Evolutionary conservation across 1,284 basidiomycete species (phyloP).

Genomic region (Ceratobasidium sp.): DNA sequence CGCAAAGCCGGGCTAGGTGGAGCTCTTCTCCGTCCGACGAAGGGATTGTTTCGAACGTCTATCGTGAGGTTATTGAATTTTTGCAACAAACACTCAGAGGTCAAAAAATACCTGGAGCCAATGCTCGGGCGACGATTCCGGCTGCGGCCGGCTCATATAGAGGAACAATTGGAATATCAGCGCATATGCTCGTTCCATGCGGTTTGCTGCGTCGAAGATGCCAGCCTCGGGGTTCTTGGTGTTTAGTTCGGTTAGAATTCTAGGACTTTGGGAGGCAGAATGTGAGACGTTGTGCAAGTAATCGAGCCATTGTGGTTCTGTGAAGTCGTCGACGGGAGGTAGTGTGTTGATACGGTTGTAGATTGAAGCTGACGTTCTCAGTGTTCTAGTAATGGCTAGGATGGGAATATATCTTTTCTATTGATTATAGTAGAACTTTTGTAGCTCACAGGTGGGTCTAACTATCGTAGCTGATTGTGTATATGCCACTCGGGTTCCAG

Average conservation of each 20-base stretch:
- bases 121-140: slow-evolving; percentile 33
- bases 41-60: slow-evolving; percentile 39
- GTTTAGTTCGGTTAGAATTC: slow-evolving; percentile 17
- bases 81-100: too few relatives aligned
- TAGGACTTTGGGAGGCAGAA: slow-evolving; percentile 26
- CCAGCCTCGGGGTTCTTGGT: slow-evolving; percentile 27
- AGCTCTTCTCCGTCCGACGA: slow-evolving; percentile 27
- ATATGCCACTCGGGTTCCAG: not conserved
- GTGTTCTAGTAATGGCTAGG: not conserved
- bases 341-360: not conserved
- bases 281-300: slow-evolving; percentile 21
- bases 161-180: slow-evolving; percentile 40
- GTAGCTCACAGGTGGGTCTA: not conserved
- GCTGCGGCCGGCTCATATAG: slow-evolving; percentile 38
- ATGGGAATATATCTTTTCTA: too few relatives aligned
- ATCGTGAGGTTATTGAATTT: not conserved
- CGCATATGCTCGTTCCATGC: slow-evolving; percentile 42
- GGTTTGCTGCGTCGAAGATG: slow-evolving; percentile 33
- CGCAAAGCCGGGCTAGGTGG: slow-evolving; percentile 37
- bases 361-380: slow-evolving; percentile 2
- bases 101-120: slow-evolving; percentile 34
- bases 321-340: slow-evolving; percentile 26
- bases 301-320: slow-evolving; percentile 37
- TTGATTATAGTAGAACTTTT: too few relatives aligned
- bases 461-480: not conserved